These are phyloP conservation scores for Mycosarcoma mackinlayi DNA, from an alignment of 1,284 basidiomycete genomes.

Conservation along the genomic window DNA sequence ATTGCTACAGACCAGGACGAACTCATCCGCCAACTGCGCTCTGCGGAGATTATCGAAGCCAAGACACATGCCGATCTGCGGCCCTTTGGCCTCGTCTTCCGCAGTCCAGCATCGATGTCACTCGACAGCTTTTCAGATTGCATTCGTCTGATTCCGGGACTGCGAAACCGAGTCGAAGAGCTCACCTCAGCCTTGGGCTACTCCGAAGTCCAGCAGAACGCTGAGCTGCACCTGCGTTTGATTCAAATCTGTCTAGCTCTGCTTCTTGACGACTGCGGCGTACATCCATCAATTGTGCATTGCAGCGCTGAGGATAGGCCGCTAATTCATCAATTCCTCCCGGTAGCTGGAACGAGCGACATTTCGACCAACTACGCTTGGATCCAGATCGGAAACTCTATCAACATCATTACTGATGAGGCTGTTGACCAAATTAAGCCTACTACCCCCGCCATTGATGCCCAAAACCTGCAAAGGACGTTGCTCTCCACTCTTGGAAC, in stretches of 20 bases:
- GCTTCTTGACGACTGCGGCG: conserved; percentile 21
- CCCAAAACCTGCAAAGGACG: conserved; percentile 5
- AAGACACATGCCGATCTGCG: conserved; percentile 12
- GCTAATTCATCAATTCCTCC: not conserved
- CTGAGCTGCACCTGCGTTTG: not conserved
- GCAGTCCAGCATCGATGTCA: not conserved
- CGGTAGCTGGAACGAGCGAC: not conserved
- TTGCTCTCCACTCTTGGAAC: conserved; percentile 10
- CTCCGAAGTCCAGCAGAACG: not conserved
- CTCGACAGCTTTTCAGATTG: not conserved
- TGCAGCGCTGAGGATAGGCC: not conserved
- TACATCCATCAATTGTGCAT: not conserved
- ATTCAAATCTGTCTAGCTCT: conserved; percentile 21
- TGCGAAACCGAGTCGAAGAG: conserved; percentile 9
- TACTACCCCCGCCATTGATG: not conserved
- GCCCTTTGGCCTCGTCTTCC: conserved; percentile 4
- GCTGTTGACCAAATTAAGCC: not conserved
- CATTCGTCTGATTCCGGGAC: not conserved
- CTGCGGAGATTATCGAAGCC: conserved; percentile 19
- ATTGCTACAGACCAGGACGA: conserved; percentile 39
- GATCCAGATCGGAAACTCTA: conserved; percentile 9
- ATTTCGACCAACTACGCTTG: not conserved
- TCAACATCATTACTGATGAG: not conserved
- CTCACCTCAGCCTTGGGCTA: not conserved
- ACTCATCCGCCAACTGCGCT: conserved; percentile 22